phyloP scores from a whole-genome alignment of 305 asterid genomes.

The Coffea humblotiana region DNA sequence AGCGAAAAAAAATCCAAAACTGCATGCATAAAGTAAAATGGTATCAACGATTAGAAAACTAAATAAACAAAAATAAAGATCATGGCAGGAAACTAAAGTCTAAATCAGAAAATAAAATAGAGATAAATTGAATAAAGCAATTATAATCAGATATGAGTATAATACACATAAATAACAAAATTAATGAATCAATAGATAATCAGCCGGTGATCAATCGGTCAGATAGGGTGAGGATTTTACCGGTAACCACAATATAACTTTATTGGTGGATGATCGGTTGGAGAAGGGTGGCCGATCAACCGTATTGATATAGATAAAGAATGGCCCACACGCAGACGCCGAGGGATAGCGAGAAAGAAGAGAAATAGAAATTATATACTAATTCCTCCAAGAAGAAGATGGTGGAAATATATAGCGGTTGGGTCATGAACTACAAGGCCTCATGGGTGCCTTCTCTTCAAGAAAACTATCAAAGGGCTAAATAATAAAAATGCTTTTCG shows the following conservation, averaged over 20 bases:
- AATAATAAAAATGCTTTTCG: no score
- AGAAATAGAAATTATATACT: not conserved
- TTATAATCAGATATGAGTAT: not conserved
- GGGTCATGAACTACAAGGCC: not conserved
- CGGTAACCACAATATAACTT: slow-evolving; percentile 4
- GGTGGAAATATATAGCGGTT: slow-evolving; percentile 15
- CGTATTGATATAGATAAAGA: slow-evolving; percentile 16
- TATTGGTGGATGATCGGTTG: slow-evolving; percentile 20
- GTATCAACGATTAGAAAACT: not conserved
- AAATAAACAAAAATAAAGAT: not conserved
- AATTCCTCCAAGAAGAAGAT: not conserved
- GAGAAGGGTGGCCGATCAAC: slow-evolving; percentile 14
- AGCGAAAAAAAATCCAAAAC: not conserved
- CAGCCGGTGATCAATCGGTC: slow-evolving; percentile 16
- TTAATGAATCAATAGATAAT: not conserved
- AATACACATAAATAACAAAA: not conserved
- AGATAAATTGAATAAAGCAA: not conserved
- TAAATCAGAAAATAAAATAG: not conserved
- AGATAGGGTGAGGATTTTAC: not conserved
- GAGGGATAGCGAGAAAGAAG: not conserved
- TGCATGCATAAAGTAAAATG: not conserved
- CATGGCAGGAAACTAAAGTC: not conserved
- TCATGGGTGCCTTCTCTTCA: not conserved
- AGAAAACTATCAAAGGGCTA: not conserved
- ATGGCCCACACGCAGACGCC: slow-evolving; percentile 24